These are phyloP conservation scores for Gypsophila paniculata DNA, from an alignment of 179 eudicot species.

Conservation along the genomic window DNA sequence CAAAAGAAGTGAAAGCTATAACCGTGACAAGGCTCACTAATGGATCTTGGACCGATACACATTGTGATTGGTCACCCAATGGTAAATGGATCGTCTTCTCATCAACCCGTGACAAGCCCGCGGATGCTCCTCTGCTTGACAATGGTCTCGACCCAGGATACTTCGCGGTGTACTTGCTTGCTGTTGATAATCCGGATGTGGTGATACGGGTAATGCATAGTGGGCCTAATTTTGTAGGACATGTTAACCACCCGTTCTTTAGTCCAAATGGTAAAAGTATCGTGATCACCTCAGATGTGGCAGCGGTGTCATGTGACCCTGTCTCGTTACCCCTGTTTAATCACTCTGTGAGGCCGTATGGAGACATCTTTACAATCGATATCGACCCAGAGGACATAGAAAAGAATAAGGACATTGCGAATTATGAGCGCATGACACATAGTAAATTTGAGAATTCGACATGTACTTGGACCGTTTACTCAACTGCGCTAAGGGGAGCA, in stretches of 20 bases:
- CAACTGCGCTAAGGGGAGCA: background rate
- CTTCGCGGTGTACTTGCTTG: slow-evolving; percentile 1
- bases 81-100: slow-evolving; percentile 13
- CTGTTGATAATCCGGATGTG: background rate
- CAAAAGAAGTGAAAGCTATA: no score
- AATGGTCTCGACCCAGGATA: slow-evolving; percentile 13
- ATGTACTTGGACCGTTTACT: slow-evolving; percentile 10
- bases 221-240: background rate
- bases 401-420: background rate
- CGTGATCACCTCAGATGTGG: background rate
- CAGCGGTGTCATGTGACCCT: slow-evolving; percentile 12
- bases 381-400: background rate
- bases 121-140: background rate
- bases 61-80: slow-evolving; percentile 7
- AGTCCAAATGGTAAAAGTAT: background rate
- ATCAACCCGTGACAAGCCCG: slow-evolving; percentile 11
- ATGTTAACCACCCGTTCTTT: slow-evolving; percentile 14
- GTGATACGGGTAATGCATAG: background rate
- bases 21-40: background rate
- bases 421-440: background rate
- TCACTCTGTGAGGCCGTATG: slow-evolving; percentile 13
- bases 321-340: background rate
- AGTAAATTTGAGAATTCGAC: slow-evolving; percentile 12
- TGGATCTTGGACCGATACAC: slow-evolving; percentile 15
- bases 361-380: slow-evolving; percentile 9